Evolutionary conservation across 108 stramenopile species (phyloP), one percentile per base, ranked within the genome.

Genomic region (Skeletonema tropicum): DNA sequence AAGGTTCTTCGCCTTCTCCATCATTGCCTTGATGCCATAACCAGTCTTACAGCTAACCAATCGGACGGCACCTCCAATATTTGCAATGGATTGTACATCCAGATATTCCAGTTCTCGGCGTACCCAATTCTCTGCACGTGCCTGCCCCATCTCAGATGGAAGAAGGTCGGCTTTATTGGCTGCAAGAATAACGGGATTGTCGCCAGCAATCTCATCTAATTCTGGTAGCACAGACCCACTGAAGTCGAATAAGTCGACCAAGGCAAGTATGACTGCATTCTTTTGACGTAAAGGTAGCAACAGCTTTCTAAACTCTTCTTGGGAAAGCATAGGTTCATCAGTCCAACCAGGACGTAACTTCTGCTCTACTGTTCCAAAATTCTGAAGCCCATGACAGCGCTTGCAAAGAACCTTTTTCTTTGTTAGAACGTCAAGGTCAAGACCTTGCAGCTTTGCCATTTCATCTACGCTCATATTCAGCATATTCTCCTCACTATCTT

Each of bases 221-320:
- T 94, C 92, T 11, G 91, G 90, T 13, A 96, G 68, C 3, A 94
- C 90, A 46, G 95, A 94, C 55, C 93, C 95, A 36, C 82, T 85
- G 76, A 96, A 96, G 75, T 96, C 95, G 80, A 96, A 96, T 45
- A 96, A 70, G 68, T 96, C 95, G 7, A 96, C 86, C 13, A 96
- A 63, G 25, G 95, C 92, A 75, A 94, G 76, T 62, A 96, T 86
- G 31, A 93, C 92, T 29, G 91, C 92, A 3, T 85, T 88, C 65
- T 90, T 92, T 69, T 90, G 74, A 9, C 80, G 68, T 26, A 94
- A 71, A 49, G 92, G 93, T 42, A 76, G 39, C 12, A 96, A 75
- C 39, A 94, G 68, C 26, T 91, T 83, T 33, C 90, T 86, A 58
- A 96, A 96, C 68, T 90, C 75, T 45, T 91, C 86, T 58, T 96